A percentile compares a stretch with the other conserved stretches of the same genome.
These are phyloP conservation scores for Brassica rapa DNA, from an alignment of 345 rosid genomes.

Conservation along the genomic window DNA sequence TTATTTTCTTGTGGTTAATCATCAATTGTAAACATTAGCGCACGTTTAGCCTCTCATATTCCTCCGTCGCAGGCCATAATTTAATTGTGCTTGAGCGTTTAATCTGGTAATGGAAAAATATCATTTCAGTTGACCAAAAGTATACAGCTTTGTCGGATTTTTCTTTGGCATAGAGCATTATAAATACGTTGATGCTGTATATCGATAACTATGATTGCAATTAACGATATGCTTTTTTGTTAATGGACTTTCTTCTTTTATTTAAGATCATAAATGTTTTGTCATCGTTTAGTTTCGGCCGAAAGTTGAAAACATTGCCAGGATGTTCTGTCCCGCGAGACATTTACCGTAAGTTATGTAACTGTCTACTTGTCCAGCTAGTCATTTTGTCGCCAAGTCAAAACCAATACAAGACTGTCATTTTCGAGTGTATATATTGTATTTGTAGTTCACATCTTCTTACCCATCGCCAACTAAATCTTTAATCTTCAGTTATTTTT, in stretches of 20 bases:
- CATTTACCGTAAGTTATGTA: constrained; percentile 32
- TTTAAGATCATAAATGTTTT: neutral
- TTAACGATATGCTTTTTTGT: neutral
- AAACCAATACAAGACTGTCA: constrained; percentile 21
- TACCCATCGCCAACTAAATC: constrained; percentile 43
- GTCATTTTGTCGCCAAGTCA: constrained; percentile 25
- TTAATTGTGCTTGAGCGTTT: neutral
- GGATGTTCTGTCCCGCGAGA: constrained; percentile 17
- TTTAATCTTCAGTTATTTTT: constrained; percentile 23
- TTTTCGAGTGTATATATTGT: constrained; percentile 2
- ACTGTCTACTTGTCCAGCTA: constrained; percentile 7
- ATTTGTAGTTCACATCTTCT: constrained; percentile 40
- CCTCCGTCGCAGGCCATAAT: neutral
- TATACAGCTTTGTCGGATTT: neutral
- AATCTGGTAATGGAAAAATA: neutral
- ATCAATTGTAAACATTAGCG: neutral
- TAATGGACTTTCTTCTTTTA: neutral
- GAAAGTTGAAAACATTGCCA: constrained; percentile 8
- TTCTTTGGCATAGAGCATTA: neutral
- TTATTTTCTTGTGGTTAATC: neutral
- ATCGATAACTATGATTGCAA: neutral
- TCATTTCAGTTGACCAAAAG: neutral
- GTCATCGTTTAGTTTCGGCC: constrained; percentile 9
- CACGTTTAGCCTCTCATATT: neutral
- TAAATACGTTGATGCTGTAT: neutral